A percentile compares a stretch with the other conserved stretches of the same genome.
Conservation (phyloP, 805 yeast genomes). For the Maudiozyma barnettii region DNA sequence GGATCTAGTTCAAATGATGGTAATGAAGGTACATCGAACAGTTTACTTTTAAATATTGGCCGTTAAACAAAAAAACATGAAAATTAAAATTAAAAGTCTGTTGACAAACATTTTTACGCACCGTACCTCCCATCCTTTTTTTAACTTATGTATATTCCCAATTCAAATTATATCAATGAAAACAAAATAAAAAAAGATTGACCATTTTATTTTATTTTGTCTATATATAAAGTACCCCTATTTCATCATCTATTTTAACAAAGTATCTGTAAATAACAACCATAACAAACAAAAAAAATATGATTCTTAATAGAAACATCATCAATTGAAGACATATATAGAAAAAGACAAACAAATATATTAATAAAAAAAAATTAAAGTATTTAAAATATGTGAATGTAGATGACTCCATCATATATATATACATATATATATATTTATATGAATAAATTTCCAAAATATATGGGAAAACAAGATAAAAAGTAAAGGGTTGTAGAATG, state of each 20-base stretch:
- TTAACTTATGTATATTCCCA: background rate
- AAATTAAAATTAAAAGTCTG: too few species aligned
- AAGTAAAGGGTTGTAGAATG: too few species aligned
- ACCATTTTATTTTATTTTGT: too few species aligned
- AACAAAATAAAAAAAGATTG: background rate
- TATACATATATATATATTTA: background rate
- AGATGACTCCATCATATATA: background rate
- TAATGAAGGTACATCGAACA: conserved; percentile 36
- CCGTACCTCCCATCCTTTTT: too few species aligned
- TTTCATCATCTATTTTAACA: too few species aligned
- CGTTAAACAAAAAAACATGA: conserved; percentile 36
- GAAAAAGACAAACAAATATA: background rate
- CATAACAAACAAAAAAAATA: background rate
- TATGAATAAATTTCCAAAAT: background rate
- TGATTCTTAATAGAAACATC: too few species aligned
- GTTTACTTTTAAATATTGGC: conserved; percentile 58
- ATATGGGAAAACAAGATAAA: background rate
- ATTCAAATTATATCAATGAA: background rate
- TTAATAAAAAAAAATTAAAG: background rate
- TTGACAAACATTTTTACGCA: too few species aligned
- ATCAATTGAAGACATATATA: too few species aligned
- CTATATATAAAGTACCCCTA: too few species aligned
- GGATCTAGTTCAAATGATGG: conserved; percentile 12
- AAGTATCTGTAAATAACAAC: background rate
- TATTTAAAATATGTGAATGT: background rate